A percentile compares a stretch with the other conserved stretches of the same genome.
These are phyloP conservation scores for Neurospora sp. DNA, from an alignment of 495 filamentous ascomycete genomes.

Conservation along the genomic window DNA sequence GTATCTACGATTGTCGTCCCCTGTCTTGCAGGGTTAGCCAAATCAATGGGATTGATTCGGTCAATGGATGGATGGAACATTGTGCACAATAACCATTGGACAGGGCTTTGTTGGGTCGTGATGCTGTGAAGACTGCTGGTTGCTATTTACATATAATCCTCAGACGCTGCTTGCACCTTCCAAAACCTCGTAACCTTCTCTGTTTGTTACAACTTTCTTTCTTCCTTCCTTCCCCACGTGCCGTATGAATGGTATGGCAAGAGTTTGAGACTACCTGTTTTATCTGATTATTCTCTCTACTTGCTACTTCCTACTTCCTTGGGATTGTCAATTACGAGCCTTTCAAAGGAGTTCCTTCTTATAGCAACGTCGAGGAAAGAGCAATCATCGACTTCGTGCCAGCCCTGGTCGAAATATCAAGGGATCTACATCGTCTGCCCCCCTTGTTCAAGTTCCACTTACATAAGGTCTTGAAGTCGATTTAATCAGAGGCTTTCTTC, in stretches of 20 bases:
- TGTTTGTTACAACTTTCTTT: not conserved
- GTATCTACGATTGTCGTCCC: not conserved
- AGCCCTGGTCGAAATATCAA: not conserved
- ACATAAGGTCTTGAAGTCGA: not conserved
- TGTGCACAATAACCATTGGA: not conserved
- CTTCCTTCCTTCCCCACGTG: not conserved
- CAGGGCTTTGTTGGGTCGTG: not conserved
- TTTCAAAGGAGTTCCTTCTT: not conserved
- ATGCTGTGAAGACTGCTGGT: not conserved
- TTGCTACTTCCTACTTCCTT: not conserved
- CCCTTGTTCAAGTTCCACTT: not conserved
- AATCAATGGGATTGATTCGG: not conserved
- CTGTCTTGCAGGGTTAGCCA: not conserved
- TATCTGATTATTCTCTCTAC: not conserved
- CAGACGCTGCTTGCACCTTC: not conserved
- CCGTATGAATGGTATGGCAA: not conserved
- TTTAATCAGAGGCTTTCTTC: not conserved
- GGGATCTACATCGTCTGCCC: not conserved
- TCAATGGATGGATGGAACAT: not conserved
- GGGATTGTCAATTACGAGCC: not conserved
- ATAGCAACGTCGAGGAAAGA: not conserved
- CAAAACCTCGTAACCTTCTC: not conserved
- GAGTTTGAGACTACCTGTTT: not conserved
- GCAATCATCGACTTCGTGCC: not conserved
- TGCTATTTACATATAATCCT: not conserved